A percentile compares a stretch with the other conserved stretches of the same genome.
These are phyloP conservation scores for Cenchrus americanus DNA, from an alignment of 176 grass and related monocot genomes.

Conservation along the genomic window DNA sequence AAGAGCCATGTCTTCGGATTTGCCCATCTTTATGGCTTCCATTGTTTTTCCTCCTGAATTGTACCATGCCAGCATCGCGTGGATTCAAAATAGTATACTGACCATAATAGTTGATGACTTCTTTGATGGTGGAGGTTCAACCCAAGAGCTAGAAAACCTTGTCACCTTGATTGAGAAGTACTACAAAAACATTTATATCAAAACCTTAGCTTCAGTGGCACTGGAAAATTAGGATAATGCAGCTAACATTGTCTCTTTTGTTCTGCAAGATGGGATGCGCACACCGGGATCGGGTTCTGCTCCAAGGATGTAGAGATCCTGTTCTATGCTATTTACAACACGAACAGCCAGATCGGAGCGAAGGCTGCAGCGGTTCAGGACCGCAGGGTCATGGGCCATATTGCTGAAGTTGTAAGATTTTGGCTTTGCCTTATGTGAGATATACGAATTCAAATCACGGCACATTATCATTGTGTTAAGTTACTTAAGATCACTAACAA, in stretches of 20 bases:
- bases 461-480: too few species aligned
- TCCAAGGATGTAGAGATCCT: neutral
- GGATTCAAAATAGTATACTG: neutral
- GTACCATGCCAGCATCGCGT: neutral
- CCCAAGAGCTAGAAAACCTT: neutral
- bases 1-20: neutral
- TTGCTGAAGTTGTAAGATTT: neutral
- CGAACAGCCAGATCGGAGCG: neutral
- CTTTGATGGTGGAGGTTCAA: neutral
- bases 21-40: neutral
- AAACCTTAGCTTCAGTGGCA: too few species aligned
- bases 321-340: conserved; percentile 5
- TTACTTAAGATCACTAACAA: too few species aligned
- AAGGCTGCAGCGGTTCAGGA: neutral
- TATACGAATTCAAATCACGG: too few species aligned
- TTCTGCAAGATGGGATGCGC: neutral
- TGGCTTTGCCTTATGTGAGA: too few species aligned
- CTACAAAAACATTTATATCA: too few species aligned
- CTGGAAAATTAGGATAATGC: too few species aligned
- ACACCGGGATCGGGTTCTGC: neutral
- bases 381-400: neutral
- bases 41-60: neutral
- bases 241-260: too few species aligned
- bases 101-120: neutral
- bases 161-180: neutral